These are phyloP conservation scores for Solidago caesia DNA, from an alignment of 129 eudicot species.

Conservation along the genomic window DNA sequence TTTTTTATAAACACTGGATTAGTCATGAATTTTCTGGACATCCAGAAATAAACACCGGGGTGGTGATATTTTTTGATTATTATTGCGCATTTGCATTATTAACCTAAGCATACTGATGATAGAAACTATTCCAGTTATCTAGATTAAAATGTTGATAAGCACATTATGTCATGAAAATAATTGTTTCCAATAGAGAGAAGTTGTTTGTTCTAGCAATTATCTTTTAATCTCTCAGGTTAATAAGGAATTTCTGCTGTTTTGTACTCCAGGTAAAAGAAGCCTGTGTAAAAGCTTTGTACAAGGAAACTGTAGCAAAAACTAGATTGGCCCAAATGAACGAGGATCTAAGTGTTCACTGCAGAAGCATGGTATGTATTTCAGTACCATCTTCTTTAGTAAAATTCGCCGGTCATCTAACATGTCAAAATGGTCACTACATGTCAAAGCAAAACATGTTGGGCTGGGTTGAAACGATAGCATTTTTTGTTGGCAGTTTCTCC, in stretches of 20 bases:
- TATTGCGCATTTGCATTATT: neutral
- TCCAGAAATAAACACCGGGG: too few species aligned
- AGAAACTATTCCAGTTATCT: neutral
- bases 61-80: too few species aligned
- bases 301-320: conserved; percentile 39
- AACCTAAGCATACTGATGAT: neutral
- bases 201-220: neutral
- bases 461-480: neutral
- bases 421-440: neutral
- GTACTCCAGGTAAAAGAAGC: conserved; percentile 35
- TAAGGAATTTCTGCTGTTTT: neutral
- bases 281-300: conserved; percentile 32
- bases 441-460: neutral
- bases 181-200: neutral
- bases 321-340: conserved; percentile 37
- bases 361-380: conserved; percentile 32
- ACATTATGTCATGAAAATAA: neutral
- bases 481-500: neutral
- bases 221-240: neutral
- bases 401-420: neutral
- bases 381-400: neutral
- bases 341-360: conserved; percentile 37
- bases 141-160: neutral
- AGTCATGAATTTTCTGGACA: neutral
- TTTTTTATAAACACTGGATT: neutral